Evolutionary conservation across 2,329 filamentous ascomycete species (phyloP), one percentile per base, ranked within the genome.

Genomic region (Berkeleyomyces rouxiae): DNA sequence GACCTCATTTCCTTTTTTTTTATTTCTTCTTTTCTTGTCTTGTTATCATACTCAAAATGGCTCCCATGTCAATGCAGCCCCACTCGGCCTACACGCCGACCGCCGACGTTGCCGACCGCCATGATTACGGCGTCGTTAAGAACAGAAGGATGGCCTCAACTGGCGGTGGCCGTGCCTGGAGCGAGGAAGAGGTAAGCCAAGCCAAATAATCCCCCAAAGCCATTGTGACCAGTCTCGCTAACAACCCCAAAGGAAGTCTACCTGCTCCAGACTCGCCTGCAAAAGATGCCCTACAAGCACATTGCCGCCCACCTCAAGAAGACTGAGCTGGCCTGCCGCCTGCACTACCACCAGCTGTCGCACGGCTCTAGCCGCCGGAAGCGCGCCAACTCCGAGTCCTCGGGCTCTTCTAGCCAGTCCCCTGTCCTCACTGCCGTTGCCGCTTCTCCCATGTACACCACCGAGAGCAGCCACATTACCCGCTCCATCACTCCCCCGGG

Each of bases 281-380:
- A 91, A 70, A 92, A 92, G 75, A 90, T 92, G 84, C 88, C 88
- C 0, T 93, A 93, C 75, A 93, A 92, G 78, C 87, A 92, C 72
- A 93, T 93, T 71, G 88, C 88, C 64, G 82, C 85, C 64, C 86
- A 91, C 69, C 77, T 93, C 68, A 89, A 90, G 75, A 95, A 93
- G 78, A 93, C 88, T 0, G 88, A 93, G 75, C 78, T 93, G 65
- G 88, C 88, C 58, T 95, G 88, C 75, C 88, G 89, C 66, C 81
- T 95, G 66, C 89, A 93, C 74, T 92, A 89, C 71, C 88, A 95
- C 70, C 88, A 93, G 70, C 80, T 93, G 66, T 90, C 86, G 67
- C 88, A 90, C 71, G 87, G 87, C 64, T 88, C 82, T 76, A 88
- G 87, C 75, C 85, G 87, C 69, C 86, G 87, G 71, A 89, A 88